Base-by-base conservation (phyloP, 2,329 filamentous ascomycete genomes). In the Xylaria sp. region DNA sequence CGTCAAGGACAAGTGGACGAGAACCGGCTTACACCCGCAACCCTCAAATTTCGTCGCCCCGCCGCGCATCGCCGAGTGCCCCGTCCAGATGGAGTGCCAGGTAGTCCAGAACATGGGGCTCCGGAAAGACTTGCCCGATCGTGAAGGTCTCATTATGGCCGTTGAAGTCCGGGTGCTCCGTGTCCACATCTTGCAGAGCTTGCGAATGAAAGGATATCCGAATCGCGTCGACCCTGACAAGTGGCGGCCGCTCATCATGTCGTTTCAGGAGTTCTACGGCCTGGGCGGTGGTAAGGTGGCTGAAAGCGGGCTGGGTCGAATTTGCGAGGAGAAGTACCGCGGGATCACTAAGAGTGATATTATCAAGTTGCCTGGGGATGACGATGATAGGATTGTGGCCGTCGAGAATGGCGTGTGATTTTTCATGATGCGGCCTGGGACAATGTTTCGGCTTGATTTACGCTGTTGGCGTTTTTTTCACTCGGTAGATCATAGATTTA, bases 181-280 rank as follows among this genome's bases (percentile, higher is more conserved):
- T 33, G 75, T 76, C 0, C 78, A 81, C 67, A 74, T 83, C 36
- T 57, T 76, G 20, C 69, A 79, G 7, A 65, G 75, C 1, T 63
- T 84, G 49, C 73, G 78, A 15, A 74, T 82, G 77, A 72, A 71
- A 4, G 82, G 81, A 6, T 62, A 79, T 66, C 62, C 71, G 28
- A 83, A 84, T 66, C 74, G 80, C 4, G 74, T 84, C 59, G 81
- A 84, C 67, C 77, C 81, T 1, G 80, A 83, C 66, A 77, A 74
- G 54, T 84, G 82, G 82, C 74, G 76, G 60, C 82, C 83, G 2
- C 74, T 84, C 73, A 81, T 84, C 51, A 83, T 82, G 81, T 78
- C 72, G 56, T 84, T 84, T 66, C 81, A 81, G 71, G 77, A 84
- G 63, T 72, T 83, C 7, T 83, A 83, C 68, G 82, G 81, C 0